Percentiles rank a stretch among this genome's conserved stretches.
Evolutionary conservation across 768 basidiomycete species (phyloP).

Genomic region (Pleurotus pulmonarius): DNA sequence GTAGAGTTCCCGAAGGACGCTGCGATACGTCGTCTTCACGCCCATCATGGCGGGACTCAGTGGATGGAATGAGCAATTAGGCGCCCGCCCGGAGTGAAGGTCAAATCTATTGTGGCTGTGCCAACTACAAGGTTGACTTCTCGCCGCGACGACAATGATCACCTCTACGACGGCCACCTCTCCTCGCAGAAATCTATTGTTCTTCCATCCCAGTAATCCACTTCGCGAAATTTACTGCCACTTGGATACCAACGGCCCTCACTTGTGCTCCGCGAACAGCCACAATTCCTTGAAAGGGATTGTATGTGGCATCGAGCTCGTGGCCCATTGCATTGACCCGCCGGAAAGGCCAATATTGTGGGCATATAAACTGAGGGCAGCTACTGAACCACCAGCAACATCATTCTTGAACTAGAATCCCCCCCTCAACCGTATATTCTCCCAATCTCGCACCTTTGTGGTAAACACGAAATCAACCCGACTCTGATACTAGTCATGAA

Average conservation of each 20-base stretch:
- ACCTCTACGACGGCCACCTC: not conserved
- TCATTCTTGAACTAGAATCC: not conserved
- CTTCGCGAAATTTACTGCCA: not conserved
- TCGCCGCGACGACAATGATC: not conserved
- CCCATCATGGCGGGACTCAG: not conserved
- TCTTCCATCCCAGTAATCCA: not conserved
- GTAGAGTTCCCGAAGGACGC: conserved; percentile 51
- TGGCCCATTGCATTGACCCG: conserved; percentile 6
- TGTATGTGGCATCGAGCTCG: not conserved
- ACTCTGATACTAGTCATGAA: not conserved
- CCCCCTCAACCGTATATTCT: not conserved
- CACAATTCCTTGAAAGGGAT: not conserved
- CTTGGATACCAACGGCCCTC: not conserved
- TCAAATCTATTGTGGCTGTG: conserved; percentile 2
- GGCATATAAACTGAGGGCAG: not conserved
- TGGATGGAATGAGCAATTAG: not conserved
- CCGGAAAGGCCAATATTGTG: not conserved
- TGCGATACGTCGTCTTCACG: conserved; percentile 34
- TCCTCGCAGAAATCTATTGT: not conserved
- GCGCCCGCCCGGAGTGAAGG: not conserved
- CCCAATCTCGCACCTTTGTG: not conserved
- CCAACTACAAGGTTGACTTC: too few species aligned
- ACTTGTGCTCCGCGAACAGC: not conserved
- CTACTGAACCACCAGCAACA: not conserved
- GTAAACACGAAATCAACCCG: not conserved